A percentile compares a stretch with the other conserved stretches of the same genome.
phyloP scores from a whole-genome alignment of 225 moss, liverwort and hornwort species.

The Sphagnum tenellum region DNA sequence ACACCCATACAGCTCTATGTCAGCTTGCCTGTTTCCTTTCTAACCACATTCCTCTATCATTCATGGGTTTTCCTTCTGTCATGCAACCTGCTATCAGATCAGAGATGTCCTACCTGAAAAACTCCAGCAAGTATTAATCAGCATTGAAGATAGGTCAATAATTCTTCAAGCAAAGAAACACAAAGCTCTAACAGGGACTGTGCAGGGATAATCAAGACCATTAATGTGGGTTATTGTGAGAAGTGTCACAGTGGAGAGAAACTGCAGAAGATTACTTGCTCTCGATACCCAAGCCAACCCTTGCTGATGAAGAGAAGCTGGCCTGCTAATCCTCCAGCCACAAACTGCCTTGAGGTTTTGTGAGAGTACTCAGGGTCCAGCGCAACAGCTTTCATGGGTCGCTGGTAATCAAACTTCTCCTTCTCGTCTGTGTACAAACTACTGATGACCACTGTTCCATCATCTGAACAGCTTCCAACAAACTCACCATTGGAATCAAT shows the following conservation, averaged over 20 bases:
- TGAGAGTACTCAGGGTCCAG: conserved; percentile 85
- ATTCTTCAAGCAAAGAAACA: no score
- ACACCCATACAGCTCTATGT: conserved; percentile 12
- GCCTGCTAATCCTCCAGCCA: conserved; percentile 86
- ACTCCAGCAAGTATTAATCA: no score
- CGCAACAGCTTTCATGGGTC: conserved; percentile 90
- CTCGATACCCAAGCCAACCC: conserved; percentile 84
- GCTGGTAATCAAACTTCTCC: conserved; percentile 83
- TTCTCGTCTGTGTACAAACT: conserved; percentile 86
- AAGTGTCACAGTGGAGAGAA: background rate
- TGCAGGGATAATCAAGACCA: no score
- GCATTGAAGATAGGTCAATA: no score
- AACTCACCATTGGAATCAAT: conserved; percentile 90
- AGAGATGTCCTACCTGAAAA: no score
- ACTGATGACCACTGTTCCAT: conserved; percentile 88
- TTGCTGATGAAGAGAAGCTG: conserved; percentile 85
- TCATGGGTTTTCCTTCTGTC: no score
- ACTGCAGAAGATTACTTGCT: conserved; percentile 42
- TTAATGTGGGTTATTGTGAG: background rate
- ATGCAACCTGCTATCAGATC: no score
- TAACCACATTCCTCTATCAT: no score
- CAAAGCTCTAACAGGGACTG: no score
- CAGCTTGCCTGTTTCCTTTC: background rate
- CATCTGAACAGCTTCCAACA: conserved; percentile 95
- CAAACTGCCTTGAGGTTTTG: conserved; percentile 71